These are phyloP conservation scores for Naegleria fowleri DNA, from an alignment of 208 protist genomes.

Conservation along the genomic window DNA sequence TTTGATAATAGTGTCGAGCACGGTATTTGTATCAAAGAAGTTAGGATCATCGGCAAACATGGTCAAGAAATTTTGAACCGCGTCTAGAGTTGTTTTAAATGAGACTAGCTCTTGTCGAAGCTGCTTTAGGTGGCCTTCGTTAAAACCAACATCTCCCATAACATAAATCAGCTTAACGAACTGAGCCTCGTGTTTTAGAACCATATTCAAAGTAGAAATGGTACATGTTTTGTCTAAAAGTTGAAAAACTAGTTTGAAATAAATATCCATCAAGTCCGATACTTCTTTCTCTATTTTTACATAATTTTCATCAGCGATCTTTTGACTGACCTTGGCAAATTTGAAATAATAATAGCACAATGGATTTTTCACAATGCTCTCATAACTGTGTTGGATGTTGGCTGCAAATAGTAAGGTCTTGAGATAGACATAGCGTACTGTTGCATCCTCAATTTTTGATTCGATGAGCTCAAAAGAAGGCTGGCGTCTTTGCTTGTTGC, in stretches of 20 bases:
- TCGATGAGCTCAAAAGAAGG: background rate
- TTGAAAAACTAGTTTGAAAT: background rate
- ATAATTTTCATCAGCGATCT: background rate
- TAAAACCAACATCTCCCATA: slow-evolving; percentile 23
- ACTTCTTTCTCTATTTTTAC: background rate
- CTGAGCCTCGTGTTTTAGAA: background rate
- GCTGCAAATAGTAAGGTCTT: background rate
- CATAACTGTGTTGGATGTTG: background rate
- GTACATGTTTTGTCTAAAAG: background rate
- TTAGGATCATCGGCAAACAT: slow-evolving; percentile 1
- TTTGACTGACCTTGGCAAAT: background rate
- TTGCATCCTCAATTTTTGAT: background rate
- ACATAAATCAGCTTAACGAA: background rate
- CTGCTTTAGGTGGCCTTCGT: background rate
- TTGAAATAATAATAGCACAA: background rate
- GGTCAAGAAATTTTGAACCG: background rate
- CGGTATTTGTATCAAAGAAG: background rate
- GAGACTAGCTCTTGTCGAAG: background rate
- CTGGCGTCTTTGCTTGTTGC: background rate
- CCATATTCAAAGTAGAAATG: background rate
- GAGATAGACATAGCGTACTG: background rate
- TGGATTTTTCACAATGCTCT: background rate
- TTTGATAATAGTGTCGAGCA: background rate
- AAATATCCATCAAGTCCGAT: background rate
- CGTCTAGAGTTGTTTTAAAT: background rate